These are phyloP conservation scores for Marasmius fiardii DNA, from an alignment of 1,284 basidiomycete species.

Conservation along the genomic window DNA sequence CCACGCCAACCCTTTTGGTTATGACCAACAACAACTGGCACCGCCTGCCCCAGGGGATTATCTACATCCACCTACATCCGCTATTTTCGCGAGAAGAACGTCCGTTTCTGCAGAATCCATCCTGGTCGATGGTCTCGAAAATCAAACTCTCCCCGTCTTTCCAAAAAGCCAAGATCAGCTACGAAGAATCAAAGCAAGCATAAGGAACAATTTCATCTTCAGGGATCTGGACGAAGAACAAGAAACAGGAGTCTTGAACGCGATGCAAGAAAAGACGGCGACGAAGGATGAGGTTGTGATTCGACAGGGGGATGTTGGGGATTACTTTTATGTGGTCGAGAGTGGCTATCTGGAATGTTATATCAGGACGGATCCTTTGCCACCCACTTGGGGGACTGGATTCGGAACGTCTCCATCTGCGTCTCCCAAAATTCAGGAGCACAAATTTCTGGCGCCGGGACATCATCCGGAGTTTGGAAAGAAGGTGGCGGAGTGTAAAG, in stretches of 20 bases:
- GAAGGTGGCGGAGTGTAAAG: slow-evolving; percentile 82
- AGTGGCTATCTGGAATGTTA: slow-evolving; percentile 86
- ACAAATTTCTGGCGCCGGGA: slow-evolving; percentile 60
- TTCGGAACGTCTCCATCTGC: slow-evolving; percentile 22
- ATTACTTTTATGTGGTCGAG: slow-evolving; percentile 98
- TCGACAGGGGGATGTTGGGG: slow-evolving; percentile 94
- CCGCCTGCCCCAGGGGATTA: slow-evolving; percentile 54
- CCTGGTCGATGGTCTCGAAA: slow-evolving; percentile 68
- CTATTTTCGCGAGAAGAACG: slow-evolving; percentile 85
- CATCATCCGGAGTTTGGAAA: slow-evolving; percentile 74
- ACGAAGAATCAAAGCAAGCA: slow-evolving; percentile 83
- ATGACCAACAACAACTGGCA: slow-evolving; percentile 38
- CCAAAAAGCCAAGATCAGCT: slow-evolving; percentile 87
- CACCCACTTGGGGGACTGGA: slow-evolving; percentile 31
- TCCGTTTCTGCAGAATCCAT: slow-evolving; percentile 99
- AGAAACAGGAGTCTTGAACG: slow-evolving; percentile 87
- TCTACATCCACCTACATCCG: slow-evolving; percentile 65
- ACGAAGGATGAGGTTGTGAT: slow-evolving; percentile 83
- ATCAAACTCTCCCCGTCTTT: slow-evolving; percentile 70
- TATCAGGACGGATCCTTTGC: slow-evolving; percentile 67
- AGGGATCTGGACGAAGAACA: slow-evolving; percentile 96
- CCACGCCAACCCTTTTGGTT: slow-evolving; percentile 43
- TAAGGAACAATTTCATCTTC: slow-evolving; percentile 91
- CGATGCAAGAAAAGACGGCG: slow-evolving; percentile 90
- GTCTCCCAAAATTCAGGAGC: slow-evolving; percentile 23